A percentile compares a stretch with the other conserved stretches of the same genome.
Evolutionary conservation across 805 yeast genomes (phyloP).

Genomic region (Sugiyamaella chiloensis): DNA sequence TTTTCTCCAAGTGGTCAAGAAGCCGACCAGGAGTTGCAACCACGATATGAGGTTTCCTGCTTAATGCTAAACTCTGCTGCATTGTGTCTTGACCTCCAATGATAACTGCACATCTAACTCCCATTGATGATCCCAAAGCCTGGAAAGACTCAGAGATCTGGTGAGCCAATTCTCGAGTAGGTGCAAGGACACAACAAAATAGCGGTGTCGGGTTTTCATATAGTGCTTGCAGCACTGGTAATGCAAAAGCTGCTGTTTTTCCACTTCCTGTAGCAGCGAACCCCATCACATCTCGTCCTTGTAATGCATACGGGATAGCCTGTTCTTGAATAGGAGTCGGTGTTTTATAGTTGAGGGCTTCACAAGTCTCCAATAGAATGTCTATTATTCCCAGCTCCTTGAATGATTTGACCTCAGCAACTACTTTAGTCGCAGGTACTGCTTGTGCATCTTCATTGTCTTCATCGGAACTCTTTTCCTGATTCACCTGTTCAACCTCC

Average conservation of each 20-base stretch:
- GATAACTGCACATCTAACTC: constrained; percentile 80
- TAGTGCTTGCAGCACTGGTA: constrained; percentile 86
- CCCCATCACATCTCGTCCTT: constrained; percentile 91
- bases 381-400: constrained; percentile 36
- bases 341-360: constrained; percentile 63
- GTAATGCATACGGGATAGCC: constrained; percentile 85
- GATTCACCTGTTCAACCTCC: too few relatives aligned
- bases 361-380: constrained; percentile 68
- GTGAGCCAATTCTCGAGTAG: constrained; percentile 55
- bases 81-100: constrained; percentile 99
- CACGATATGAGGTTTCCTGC: constrained; percentile 89
- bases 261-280: constrained; percentile 98
- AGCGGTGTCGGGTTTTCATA: constrained; percentile 88
- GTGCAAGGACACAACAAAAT: constrained; percentile 83
- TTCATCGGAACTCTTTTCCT: too few relatives aligned
- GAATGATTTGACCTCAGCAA: constrained; percentile 25
- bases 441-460: too few relatives aligned
- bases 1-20: constrained; percentile 91
- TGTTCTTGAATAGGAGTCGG: constrained; percentile 95
- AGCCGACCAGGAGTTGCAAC: constrained; percentile 88
- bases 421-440: background rate
- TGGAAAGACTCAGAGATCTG: constrained; percentile 89
- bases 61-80: constrained; percentile 92
- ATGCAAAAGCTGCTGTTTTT: constrained; percentile 97
- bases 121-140: constrained; percentile 89